phyloP scores from a whole-genome alignment of 208 protist species.

The Paratrypanosoma confusum region DNA sequence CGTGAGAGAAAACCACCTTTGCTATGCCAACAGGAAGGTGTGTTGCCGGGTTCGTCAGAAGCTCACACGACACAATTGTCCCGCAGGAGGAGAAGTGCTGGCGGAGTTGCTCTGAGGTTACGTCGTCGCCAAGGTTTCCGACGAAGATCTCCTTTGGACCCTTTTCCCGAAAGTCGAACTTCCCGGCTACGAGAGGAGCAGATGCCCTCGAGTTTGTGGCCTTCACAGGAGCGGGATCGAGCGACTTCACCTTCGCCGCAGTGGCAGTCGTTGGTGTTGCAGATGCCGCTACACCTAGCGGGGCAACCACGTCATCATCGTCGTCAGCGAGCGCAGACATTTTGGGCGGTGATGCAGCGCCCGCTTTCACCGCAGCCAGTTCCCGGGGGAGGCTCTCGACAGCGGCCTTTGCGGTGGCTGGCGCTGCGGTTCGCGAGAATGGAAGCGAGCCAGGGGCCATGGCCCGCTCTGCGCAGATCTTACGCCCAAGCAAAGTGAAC shows the following conservation, averaged over 20 bases:
- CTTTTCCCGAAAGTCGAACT: slow-evolving; percentile 75
- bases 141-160: slow-evolving; percentile 71
- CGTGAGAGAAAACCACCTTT: slow-evolving; percentile 56
- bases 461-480: slow-evolving; percentile 48
- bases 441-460: slow-evolving; percentile 72
- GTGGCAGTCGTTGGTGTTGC: background rate
- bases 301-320: slow-evolving; percentile 13
- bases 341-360: background rate
- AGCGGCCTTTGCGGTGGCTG: slow-evolving; percentile 7
- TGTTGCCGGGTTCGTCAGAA: slow-evolving; percentile 71
- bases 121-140: slow-evolving; percentile 65
- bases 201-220: slow-evolving; percentile 15
- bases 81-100: slow-evolving; percentile 71
- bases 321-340: slow-evolving; percentile 1
- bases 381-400: slow-evolving; percentile 34
- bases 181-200: slow-evolving; percentile 25
- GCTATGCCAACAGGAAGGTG: slow-evolving; percentile 66
- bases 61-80: slow-evolving; percentile 42
- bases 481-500: slow-evolving; percentile 69
- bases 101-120: slow-evolving; percentile 66
- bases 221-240: slow-evolving; percentile 1
- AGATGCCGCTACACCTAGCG: slow-evolving; percentile 10
- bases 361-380: slow-evolving; percentile 1
- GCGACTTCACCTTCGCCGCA: background rate
- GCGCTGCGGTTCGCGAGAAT: slow-evolving; percentile 47